A percentile compares a stretch with the other conserved stretches of the same genome.
Evolutionary conservation across 495 filamentous ascomycete genomes (phyloP).

Genomic region (Penicillium robsamsonii): DNA sequence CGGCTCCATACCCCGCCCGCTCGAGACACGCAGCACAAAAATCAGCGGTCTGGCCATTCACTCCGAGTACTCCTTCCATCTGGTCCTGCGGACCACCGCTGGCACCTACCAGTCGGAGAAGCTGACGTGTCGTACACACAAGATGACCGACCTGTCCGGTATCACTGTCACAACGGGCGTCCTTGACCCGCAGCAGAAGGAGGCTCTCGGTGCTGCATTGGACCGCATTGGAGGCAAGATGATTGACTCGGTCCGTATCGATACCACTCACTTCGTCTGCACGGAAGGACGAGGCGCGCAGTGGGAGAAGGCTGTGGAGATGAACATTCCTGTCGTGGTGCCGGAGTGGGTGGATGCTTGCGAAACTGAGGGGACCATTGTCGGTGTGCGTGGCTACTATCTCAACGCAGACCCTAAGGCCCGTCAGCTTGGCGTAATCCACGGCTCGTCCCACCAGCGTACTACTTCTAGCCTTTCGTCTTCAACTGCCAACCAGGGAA

Average conservation of each 20-base stretch:
- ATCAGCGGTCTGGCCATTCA: slow-evolving; percentile 95
- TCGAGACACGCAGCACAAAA: slow-evolving; percentile 87
- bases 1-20: slow-evolving; percentile 83
- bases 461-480: slow-evolving; percentile 37
- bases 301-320: slow-evolving; percentile 96
- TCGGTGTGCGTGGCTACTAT: slow-evolving; percentile 94
- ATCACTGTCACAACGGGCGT: slow-evolving; percentile 94
- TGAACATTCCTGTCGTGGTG: slow-evolving; percentile 97
- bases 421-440: slow-evolving; percentile 53
- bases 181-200: slow-evolving; percentile 70
- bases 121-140: slow-evolving; percentile 85
- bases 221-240: slow-evolving; percentile 91
- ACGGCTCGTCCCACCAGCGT: slow-evolving; percentile 41
- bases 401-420: slow-evolving; percentile 78
- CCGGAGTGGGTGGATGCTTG: slow-evolving; percentile 97
- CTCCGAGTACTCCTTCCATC: slow-evolving; percentile 91
- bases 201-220: slow-evolving; percentile 69
- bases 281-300: slow-evolving; percentile 85
- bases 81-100: slow-evolving; percentile 87
- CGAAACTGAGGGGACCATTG: slow-evolving; percentile 87
- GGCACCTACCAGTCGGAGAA: slow-evolving; percentile 82
- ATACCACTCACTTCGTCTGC: slow-evolving; percentile 98
- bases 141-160: slow-evolving; percentile 96
- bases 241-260: slow-evolving; percentile 87
- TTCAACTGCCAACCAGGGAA: slow-evolving; percentile 28